Base-by-base conservation (phyloP, 2,329 filamentous ascomycete genomes). In the Cladophialophora psammophila region DNA sequence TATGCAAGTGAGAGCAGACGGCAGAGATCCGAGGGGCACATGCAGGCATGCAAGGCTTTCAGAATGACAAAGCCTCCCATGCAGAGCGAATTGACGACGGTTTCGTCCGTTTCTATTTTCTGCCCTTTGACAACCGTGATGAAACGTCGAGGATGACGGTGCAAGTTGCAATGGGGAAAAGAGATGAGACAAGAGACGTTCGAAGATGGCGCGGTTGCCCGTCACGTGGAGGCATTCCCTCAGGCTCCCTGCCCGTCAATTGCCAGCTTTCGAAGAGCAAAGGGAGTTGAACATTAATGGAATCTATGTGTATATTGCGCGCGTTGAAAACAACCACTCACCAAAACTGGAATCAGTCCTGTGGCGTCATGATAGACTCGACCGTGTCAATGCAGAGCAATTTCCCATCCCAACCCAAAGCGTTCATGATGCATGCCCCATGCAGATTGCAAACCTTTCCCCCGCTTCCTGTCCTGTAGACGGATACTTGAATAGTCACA, bases 251-350 rank as follows among this genome's bases (percentile, higher is more conserved):
- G 45, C 20, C 20, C 45, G 45, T 8, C 2, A 5, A 5, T 18
- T 31, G 18, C 12, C 45, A 12, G 13, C 10, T 26, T 31, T 18
- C 45, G 15, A 50, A 26, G 45, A 18, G 15, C 18, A 31, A 31
- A 5, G 45, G 26, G 18, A 4, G 26, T 26, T 50, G 18, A 50
- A 50, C 18, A 50, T 31, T 31, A 31, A 50, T 13, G 45, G 45
- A 50, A 50, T 50, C 45, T 50, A 31, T 50, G 45, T 50, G 26
- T 50, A 10, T 50, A 31, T 20, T 50, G 45, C 20, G 45, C 26
- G 10, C 26, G 18, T 31, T 8, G 9, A 50, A 26, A 50, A 31
- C 45, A 50, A 50, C 45, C 8, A 26, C 15, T 26, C 20, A 31
- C 18, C 42, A 20, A 20, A 20, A 12, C 20, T 10, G 10, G 18